phyloP scores from a whole-genome alignment of 192 early-diverging fungal species.

The Backusella macrospora region DNA sequence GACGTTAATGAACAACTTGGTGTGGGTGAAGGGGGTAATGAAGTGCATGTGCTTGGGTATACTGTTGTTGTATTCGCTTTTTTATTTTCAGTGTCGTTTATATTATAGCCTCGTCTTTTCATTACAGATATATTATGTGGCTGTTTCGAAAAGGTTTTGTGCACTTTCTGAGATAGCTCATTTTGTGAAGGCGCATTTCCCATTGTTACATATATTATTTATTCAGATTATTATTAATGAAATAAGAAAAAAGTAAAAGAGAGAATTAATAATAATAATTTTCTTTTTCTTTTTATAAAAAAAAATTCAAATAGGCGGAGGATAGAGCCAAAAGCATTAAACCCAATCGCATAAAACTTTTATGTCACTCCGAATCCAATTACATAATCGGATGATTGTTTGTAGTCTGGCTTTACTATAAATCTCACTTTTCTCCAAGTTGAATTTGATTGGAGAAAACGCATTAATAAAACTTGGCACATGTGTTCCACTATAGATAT shows the following conservation, averaged over 20 bases:
- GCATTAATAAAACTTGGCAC: too few relatives aligned
- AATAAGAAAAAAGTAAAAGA: neutral
- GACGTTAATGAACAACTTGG: neutral
- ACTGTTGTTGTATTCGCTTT: neutral
- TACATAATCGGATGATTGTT: neutral
- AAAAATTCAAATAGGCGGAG: neutral
- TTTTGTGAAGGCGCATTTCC: slow-evolving; percentile 1
- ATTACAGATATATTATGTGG: neutral
- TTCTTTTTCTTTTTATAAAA: neutral
- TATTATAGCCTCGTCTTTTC: neutral
- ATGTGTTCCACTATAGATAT: too few relatives aligned
- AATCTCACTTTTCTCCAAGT: too few relatives aligned
- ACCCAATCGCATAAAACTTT: slow-evolving; percentile 9
- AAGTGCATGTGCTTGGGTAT: slow-evolving; percentile 2
- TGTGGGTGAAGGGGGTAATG: slow-evolving; percentile 1
- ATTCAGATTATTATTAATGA: neutral
- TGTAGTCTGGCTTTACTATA: neutral
- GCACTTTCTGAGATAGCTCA: neutral
- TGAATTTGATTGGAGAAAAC: too few relatives aligned
- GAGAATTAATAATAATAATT: neutral
- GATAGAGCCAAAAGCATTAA: neutral
- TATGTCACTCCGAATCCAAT: slow-evolving; percentile 3
- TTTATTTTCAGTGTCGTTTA: neutral
- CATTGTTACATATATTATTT: neutral
- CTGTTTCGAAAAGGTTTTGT: neutral